phyloP scores from a whole-genome alignment of 2,329 filamentous ascomycete genomes.

The Talaromyces islandicus region DNA sequence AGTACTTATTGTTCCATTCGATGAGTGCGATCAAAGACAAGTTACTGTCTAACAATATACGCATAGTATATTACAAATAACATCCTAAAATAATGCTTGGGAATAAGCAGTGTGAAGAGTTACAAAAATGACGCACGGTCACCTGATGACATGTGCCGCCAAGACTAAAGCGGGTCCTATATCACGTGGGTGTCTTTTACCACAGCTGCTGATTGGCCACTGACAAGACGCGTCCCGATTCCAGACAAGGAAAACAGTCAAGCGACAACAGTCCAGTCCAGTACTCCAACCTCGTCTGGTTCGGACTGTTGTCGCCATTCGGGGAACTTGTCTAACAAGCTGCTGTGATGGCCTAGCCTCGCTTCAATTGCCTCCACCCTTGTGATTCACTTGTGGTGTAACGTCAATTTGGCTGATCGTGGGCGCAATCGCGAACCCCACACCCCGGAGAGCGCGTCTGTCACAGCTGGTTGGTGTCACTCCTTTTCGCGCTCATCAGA shows the following conservation, averaged over 20 bases:
- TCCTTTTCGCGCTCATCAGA: neutral
- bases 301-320: neutral
- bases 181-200: neutral
- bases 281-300: neutral
- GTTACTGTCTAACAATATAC: neutral
- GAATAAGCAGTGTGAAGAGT: no score
- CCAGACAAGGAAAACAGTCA: constrained; percentile 10
- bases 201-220: neutral
- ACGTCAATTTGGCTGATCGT: neutral
- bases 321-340: constrained; percentile 4
- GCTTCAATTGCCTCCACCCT: neutral
- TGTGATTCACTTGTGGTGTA: neutral
- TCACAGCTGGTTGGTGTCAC: neutral
- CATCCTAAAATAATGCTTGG: no score
- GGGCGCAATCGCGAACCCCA: neutral
- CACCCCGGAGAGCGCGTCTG: neutral
- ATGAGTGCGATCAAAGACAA: neutral
- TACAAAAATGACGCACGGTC: neutral
- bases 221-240: constrained; percentile 6
- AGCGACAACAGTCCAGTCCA: neutral
- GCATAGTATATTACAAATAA: no score
- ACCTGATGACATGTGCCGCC: neutral
- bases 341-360: constrained; percentile 4
- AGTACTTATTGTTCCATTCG: neutral
- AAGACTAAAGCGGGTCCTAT: neutral